Evolutionary conservation across 2,329 filamentous ascomycete species (phyloP), one percentile per base, ranked within the genome.

Genomic region (Mycosphaerella arachidis): DNA sequence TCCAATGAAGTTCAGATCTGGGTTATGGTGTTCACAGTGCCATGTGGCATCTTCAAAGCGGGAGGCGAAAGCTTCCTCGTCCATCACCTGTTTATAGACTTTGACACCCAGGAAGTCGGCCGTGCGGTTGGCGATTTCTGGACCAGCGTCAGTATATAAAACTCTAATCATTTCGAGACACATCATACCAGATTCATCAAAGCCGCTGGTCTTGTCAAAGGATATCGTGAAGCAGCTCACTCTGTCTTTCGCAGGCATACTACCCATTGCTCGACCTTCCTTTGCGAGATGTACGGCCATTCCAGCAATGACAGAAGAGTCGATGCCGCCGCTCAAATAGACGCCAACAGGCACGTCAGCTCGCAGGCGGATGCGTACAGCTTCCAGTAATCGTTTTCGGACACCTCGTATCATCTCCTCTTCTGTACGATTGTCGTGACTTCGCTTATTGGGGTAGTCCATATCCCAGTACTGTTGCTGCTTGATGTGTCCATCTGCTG

Each of bases 341-440:
- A 86, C 73, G 1, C 81, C 84, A 3, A 86, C 74, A 0, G 82
- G 81, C 0, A 85, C 84, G 67, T 86, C 84, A 1, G 83, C 83
- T 16, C 79, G 76, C 9, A 86, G 72, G 5, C 83, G 78, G 18
- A 83, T 63, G n/a, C 76, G 76, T 10, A 85, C 73, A 0, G 82
- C 76, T 33, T 85, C 81, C 1, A 84, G 67, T 12, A 86, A 66
- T 2, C 74, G 75, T 48, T 81, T 71, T 6, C 82, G 74, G 0
- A 85, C 80, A 2, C 76, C 78, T 20, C 72, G 58, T 1, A 84
- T 74, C 71, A 84, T 80, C 46, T 85, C 82, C 24, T 82, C 74
- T 48, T 79, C 74, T 1, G 74, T 77, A 1, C 81, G 75, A 0
- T 70, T 69, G 31, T 83, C 81, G 0, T 69, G 58, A n/a, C 54